phyloP scores from a whole-genome alignment of 192 early-diverging fungal genomes.

The Rhizophlyctis rosea region DNA sequence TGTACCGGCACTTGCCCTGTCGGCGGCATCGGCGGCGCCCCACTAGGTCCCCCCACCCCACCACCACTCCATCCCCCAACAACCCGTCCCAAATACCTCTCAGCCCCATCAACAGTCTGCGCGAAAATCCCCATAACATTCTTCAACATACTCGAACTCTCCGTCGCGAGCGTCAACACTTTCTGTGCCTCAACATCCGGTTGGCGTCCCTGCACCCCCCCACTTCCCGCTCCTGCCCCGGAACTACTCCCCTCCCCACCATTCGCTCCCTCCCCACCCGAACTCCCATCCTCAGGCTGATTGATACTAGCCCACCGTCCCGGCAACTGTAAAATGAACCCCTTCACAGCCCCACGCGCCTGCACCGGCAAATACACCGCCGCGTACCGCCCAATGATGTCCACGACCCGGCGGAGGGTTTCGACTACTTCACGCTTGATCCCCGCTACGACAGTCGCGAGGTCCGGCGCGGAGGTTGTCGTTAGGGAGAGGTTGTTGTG shows the following conservation, averaged over 20 bases:
- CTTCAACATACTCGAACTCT: constrained; percentile 65
- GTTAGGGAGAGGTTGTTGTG: constrained; percentile 11
- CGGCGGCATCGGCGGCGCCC: too few species aligned
- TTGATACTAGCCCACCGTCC: constrained; percentile 59
- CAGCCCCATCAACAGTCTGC: constrained; percentile 66
- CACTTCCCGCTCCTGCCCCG: not conserved
- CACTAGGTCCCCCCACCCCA: too few species aligned
- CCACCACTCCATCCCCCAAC: not conserved
- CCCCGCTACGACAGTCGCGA: constrained; percentile 19
- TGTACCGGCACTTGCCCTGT: too few species aligned
- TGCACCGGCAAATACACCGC: constrained; percentile 78
- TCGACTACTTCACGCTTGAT: constrained; percentile 80
- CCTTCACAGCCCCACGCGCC: constrained; percentile 73
- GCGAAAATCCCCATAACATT: constrained; percentile 64
- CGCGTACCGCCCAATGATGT: constrained; percentile 83
- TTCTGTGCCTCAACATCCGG: constrained; percentile 58
- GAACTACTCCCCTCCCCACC: not conserved
- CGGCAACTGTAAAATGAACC: constrained; percentile 81
- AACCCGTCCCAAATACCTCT: constrained; percentile 23
- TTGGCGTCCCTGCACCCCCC: too few species aligned
- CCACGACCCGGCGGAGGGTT: constrained; percentile 82
- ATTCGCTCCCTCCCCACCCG: not conserved
- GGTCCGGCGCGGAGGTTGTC: constrained; percentile 5
- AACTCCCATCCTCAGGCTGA: not conserved
- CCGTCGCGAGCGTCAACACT: constrained; percentile 66